Evolutionary conservation across 176 grass and related monocot species (phyloP).

Genomic region (Raddia distichophylla): DNA sequence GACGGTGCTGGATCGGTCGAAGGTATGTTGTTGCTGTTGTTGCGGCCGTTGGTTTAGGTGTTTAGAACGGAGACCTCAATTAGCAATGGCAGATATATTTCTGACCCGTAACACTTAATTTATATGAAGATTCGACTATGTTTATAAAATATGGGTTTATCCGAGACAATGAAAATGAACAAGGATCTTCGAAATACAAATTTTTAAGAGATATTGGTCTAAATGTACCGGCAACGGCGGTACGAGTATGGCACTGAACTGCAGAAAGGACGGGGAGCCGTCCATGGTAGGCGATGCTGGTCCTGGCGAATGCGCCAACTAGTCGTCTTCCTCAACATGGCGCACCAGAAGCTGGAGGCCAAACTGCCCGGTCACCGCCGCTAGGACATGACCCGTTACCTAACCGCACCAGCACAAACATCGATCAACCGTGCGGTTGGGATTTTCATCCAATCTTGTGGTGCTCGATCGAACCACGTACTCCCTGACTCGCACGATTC

Average conservation of each 20-base stretch:
- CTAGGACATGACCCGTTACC: slow-evolving; percentile 28
- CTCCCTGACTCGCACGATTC: not conserved
- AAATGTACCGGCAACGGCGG: slow-evolving; percentile 4
- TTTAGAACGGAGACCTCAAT: not conserved
- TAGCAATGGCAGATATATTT: too few relatives aligned
- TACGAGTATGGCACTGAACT: not conserved
- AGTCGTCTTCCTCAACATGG: slow-evolving; percentile 27
- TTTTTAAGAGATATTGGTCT: too few relatives aligned
- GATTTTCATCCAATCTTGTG: not conserved
- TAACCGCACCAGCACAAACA: not conserved
- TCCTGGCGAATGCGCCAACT: not conserved
- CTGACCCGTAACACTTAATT: too few relatives aligned
- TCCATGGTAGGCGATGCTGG: slow-evolving; percentile 1
- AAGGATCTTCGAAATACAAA: too few relatives aligned
- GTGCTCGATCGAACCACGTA: not conserved
- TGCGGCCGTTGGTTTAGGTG: not conserved
- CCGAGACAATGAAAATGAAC: too few relatives aligned
- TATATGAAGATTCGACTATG: too few relatives aligned
- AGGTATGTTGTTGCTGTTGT: not conserved
- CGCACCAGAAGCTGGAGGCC: slow-evolving; percentile 12
- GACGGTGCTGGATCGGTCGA: not conserved
- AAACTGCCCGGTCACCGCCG: not conserved
- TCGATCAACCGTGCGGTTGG: too few relatives aligned
- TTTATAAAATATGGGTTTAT: too few relatives aligned
- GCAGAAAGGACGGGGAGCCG: not conserved